Evolutionary conservation across 441 rosid genomes (phyloP).

Genomic region (Sinapis alba): DNA sequence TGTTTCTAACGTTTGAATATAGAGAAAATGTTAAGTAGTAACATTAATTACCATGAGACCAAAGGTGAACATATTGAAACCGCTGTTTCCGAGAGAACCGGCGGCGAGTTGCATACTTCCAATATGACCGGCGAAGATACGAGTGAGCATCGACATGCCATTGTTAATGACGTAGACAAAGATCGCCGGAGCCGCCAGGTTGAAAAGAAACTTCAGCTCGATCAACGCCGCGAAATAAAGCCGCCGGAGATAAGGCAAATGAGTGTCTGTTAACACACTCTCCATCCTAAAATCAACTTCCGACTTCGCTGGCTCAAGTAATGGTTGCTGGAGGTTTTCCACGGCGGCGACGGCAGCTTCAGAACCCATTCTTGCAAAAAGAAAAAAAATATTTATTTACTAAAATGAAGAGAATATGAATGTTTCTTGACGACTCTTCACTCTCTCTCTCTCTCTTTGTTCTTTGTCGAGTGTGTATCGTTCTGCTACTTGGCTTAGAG

Average conservation of each 20-base stretch:
- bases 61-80: constrained; percentile 60
- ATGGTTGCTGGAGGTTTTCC: constrained; percentile 35
- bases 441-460: neutral
- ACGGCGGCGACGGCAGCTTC: constrained; percentile 25
- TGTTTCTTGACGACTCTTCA: constrained; percentile 1
- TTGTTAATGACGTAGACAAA: constrained; percentile 59
- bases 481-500: constrained; percentile 15
- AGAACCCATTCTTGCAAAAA: constrained; percentile 35
- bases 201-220: constrained; percentile 49
- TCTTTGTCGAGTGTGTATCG: neutral
- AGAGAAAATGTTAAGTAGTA: neutral
- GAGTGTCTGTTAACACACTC: constrained; percentile 43
- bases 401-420: neutral
- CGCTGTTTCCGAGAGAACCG: constrained; percentile 65
- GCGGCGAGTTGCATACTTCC: constrained; percentile 77
- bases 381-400: neutral
- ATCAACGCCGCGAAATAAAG: constrained; percentile 46
- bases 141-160: constrained; percentile 57
- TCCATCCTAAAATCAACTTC: constrained; percentile 48
- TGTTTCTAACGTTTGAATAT: neutral
- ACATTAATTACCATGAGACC: constrained; percentile 63
- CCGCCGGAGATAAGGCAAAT: constrained; percentile 41
- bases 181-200: constrained; percentile 59
- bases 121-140: constrained; percentile 60
- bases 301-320: constrained; percentile 31